Evolutionary conservation across 2,329 filamentous ascomycete genomes (phyloP).

Genomic region (Colletotrichum sp.): DNA sequence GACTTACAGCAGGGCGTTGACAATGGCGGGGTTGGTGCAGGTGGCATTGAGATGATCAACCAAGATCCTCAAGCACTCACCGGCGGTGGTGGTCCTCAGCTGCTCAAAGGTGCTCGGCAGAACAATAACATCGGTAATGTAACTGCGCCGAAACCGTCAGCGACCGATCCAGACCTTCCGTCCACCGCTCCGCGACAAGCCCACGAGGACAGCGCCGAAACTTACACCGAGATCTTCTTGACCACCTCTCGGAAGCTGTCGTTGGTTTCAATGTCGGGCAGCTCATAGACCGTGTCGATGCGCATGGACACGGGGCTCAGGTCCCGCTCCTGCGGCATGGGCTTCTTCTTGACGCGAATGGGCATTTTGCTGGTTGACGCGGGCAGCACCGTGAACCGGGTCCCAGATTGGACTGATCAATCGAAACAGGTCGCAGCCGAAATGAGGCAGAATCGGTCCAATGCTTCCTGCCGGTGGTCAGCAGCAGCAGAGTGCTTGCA

Average conservation of each 20-base stretch:
- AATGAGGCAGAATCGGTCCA: background rate
- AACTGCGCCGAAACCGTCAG: slow-evolving; percentile 48
- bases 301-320: slow-evolving; percentile 38
- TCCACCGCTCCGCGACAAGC: background rate
- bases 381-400: background rate
- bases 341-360: slow-evolving; percentile 39
- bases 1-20: slow-evolving; percentile 75
- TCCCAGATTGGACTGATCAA: background rate
- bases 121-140: slow-evolving; percentile 65
- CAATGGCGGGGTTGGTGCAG: slow-evolving; percentile 72
- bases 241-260: slow-evolving; percentile 70
- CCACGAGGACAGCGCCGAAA: background rate
- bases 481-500: background rate
- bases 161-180: background rate
- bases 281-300: slow-evolving; percentile 34
- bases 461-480: background rate
- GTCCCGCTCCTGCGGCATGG: slow-evolving; percentile 34
- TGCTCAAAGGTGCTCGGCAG: slow-evolving; percentile 77
- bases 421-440: background rate
- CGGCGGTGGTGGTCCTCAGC: slow-evolving; percentile 69
- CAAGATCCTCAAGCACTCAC: slow-evolving; percentile 60
- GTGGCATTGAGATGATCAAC: slow-evolving; percentile 67
- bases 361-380: slow-evolving; percentile 32
- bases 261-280: slow-evolving; percentile 62
- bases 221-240: slow-evolving; percentile 69